Evolutionary conservation across 306 rosid species (phyloP).

Genomic region (Cucurbita argyrosperma): DNA sequence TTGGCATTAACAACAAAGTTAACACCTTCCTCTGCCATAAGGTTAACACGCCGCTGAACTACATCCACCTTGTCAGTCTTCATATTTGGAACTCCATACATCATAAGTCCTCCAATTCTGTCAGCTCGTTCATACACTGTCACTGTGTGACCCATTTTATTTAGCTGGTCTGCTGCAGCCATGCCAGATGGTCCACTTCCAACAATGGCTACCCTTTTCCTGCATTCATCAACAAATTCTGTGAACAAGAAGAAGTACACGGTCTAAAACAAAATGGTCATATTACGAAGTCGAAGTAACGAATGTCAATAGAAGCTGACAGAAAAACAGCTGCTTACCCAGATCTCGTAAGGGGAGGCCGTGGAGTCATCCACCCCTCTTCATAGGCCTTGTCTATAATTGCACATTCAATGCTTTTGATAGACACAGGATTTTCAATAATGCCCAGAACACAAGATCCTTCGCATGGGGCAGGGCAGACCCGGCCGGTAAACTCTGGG

Average conservation of each 20-base stretch:
- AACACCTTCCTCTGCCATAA: constrained; percentile 80
- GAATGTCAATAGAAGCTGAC: neutral
- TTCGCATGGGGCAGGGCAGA: constrained; percentile 98
- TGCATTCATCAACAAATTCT: constrained; percentile 17
- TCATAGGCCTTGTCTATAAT: constrained; percentile 96
- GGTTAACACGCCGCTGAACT: constrained; percentile 84
- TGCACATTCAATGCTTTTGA: constrained; percentile 91
- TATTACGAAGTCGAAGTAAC: neutral
- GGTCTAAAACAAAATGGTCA: neutral
- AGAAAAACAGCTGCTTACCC: constrained; percentile 37
- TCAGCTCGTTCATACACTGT: constrained; percentile 50
- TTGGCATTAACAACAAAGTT: constrained; percentile 70
- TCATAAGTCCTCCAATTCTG: constrained; percentile 85
- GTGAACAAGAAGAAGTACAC: neutral
- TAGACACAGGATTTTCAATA: constrained; percentile 85
- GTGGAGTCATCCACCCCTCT: constrained; percentile 98
- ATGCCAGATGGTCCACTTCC: constrained; percentile 98
- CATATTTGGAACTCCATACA: constrained; percentile 99
- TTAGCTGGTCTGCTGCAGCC: constrained; percentile 98
- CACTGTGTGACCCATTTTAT: constrained; percentile 75
- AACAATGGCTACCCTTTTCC: constrained; percentile 75
- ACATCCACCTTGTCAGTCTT: constrained; percentile 60
- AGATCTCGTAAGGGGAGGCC: constrained; percentile 72
- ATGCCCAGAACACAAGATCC: constrained; percentile 83
- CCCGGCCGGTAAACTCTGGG: constrained; percentile 97